Percentiles rank a stretch among this genome's conserved stretches.
Evolutionary conservation across 2,329 filamentous ascomycete species (phyloP).

Genomic region (Talaromyces sp.): DNA sequence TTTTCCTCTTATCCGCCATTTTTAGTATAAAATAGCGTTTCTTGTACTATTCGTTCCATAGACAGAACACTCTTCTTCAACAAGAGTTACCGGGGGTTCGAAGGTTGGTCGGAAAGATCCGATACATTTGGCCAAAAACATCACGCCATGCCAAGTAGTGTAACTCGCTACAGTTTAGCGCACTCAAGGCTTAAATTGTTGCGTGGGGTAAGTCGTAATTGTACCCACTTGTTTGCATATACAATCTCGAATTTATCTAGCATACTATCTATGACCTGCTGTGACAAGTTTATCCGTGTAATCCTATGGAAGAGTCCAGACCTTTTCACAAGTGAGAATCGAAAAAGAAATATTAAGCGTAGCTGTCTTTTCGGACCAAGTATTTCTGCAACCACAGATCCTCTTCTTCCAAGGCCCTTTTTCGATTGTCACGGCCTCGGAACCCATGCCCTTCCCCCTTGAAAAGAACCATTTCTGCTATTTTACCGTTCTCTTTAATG

Average conservation of each 20-base stretch:
- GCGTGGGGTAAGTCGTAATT: not conserved
- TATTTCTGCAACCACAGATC: not conserved
- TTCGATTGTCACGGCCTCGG: not conserved
- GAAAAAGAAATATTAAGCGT: not conserved
- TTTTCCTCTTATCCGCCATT: not conserved
- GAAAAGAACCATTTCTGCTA: conserved; percentile 1
- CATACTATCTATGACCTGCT: no score
- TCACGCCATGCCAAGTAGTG: not conserved
- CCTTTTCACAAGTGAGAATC: no score
- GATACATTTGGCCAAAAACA: not conserved
- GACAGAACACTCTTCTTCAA: not conserved
- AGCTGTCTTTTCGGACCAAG: not conserved
- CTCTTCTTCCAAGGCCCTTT: not conserved
- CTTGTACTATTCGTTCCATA: not conserved
- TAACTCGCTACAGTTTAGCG: not conserved
- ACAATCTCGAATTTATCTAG: no score
- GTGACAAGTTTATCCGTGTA: no score
- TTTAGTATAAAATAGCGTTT: not conserved
- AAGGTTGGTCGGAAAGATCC: not conserved
- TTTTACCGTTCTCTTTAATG: not conserved
- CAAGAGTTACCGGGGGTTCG: not conserved
- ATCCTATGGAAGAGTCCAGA: no score
- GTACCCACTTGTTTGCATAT: no score
- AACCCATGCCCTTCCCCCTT: conserved; percentile 1
- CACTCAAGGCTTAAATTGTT: not conserved